Evolutionary conservation across 306 rosid genomes (phyloP).

Genomic region (Cucurbita moschata): DNA sequence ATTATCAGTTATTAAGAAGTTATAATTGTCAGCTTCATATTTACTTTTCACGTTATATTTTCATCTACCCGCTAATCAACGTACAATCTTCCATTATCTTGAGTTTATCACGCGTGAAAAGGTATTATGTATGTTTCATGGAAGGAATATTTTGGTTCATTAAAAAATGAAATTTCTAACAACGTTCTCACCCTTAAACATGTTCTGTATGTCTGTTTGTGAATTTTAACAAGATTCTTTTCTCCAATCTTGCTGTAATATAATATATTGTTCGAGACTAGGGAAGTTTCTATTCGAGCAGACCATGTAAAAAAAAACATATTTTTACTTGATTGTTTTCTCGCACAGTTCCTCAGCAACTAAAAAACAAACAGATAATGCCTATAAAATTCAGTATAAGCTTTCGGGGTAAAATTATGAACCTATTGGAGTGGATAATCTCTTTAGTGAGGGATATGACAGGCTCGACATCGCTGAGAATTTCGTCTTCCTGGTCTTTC

Average conservation of each 20-base stretch:
- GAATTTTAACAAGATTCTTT: neutral
- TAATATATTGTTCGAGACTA: neutral
- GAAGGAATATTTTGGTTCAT: neutral
- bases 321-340: neutral
- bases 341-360: neutral
- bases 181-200: neutral
- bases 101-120: neutral
- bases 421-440: constrained; percentile 60
- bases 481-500: constrained; percentile 52
- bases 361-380: neutral
- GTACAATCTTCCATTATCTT: neutral
- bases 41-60: neutral
- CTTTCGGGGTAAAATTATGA: neutral
- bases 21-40: neutral
- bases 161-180: neutral
- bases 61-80: neutral
- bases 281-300: neutral
- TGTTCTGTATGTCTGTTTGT: neutral
- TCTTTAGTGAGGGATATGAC: constrained; percentile 38
- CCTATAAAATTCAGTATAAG: neutral
- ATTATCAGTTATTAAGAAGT: neutral
- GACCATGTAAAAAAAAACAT: neutral
- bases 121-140: neutral
- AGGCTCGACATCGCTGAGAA: constrained; percentile 58
- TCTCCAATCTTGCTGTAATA: neutral